phyloP scores from a whole-genome alignment of 2,329 filamentous ascomycete species.

The Conoideocrella luteorostrata region DNA sequence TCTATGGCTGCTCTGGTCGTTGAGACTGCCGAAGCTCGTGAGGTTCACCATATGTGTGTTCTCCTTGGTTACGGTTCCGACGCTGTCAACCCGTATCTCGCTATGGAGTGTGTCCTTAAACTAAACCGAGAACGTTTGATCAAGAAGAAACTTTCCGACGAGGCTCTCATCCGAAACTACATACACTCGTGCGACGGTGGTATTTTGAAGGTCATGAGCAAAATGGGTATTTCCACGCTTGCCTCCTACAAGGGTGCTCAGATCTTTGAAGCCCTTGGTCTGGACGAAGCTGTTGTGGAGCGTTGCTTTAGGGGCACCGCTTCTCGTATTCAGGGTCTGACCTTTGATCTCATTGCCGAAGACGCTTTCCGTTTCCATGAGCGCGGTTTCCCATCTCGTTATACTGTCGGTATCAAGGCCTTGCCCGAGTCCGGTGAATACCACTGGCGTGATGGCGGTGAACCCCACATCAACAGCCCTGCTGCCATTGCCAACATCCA shows the following conservation, averaged over 20 bases:
- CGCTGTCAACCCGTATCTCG: constrained; percentile 88
- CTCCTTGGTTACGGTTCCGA: constrained; percentile 92
- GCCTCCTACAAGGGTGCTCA: constrained; percentile 97
- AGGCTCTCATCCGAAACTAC: constrained; percentile 88
- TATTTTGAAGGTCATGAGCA: constrained; percentile 98
- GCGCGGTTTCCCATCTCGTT: constrained; percentile 77
- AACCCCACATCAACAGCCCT: constrained; percentile 92
- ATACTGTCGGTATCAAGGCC: constrained; percentile 69
- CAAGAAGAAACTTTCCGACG: constrained; percentile 77
- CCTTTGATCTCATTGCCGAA: constrained; percentile 87
- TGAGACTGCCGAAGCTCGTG: constrained; percentile 90
- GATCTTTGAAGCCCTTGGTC: constrained; percentile 92
- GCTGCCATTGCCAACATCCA: constrained; percentile 94
- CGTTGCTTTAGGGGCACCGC: constrained; percentile 93
- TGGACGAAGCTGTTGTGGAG: constrained; percentile 87
- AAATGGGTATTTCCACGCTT: constrained; percentile 97
- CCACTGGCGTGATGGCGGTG: constrained; percentile 95
- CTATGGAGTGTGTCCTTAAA: constrained; percentile 95
- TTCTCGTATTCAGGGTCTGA: constrained; percentile 88
- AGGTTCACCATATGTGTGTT: constrained; percentile 99
- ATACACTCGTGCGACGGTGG: constrained; percentile 94
- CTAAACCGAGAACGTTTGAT: constrained; percentile 90
- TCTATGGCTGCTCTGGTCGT: constrained; percentile 80
- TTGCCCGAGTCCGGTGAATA: constrained; percentile 93
- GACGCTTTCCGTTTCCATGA: constrained; percentile 94